These are phyloP conservation scores for Silene noctiflora DNA, from an alignment of 179 eudicot species.

Conservation along the genomic window DNA sequence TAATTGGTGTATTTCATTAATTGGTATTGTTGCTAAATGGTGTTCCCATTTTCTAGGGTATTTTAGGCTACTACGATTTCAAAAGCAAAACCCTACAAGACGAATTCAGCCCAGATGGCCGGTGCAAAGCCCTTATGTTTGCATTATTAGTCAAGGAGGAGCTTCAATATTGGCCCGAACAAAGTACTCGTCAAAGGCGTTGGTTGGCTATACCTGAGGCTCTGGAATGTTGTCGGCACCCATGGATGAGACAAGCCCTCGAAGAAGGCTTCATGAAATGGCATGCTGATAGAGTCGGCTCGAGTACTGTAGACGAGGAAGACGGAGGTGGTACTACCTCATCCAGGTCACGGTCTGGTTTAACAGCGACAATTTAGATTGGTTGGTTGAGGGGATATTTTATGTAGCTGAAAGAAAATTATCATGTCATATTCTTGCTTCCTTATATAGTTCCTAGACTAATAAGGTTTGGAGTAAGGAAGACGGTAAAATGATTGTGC, in stretches of 20 bases:
- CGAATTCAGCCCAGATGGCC: slow-evolving; percentile 70
- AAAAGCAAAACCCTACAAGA: slow-evolving; percentile 90
- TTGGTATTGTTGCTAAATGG: neutral
- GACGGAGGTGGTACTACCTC: slow-evolving; percentile 16
- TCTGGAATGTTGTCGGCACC: slow-evolving; percentile 61
- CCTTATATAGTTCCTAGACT: neutral
- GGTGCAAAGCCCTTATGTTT: slow-evolving; percentile 80
- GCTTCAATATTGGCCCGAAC: slow-evolving; percentile 73
- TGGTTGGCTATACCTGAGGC: slow-evolving; percentile 73
- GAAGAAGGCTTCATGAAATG: slow-evolving; percentile 67
- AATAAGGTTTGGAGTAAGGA: slow-evolving; percentile 11
- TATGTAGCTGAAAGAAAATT: neutral
- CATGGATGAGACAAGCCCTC: slow-evolving; percentile 80
- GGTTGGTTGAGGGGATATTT: slow-evolving; percentile 3
- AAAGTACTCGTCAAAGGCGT: slow-evolving; percentile 58
- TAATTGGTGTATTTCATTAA: neutral
- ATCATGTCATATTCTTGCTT: neutral
- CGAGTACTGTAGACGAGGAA: slow-evolving; percentile 15
- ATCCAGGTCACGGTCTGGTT: slow-evolving; percentile 15
- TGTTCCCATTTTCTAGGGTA: slow-evolving; percentile 41
- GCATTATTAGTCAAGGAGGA: slow-evolving; percentile 79
- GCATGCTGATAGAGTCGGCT: slow-evolving; percentile 35
- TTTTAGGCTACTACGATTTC: slow-evolving; percentile 59
- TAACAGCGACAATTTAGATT: neutral
- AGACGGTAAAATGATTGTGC: neutral